A percentile compares a stretch with the other conserved stretches of the same genome.
phyloP scores from a whole-genome alignment of 2,329 filamentous ascomycete species.

The Cercospora zeina region DNA sequence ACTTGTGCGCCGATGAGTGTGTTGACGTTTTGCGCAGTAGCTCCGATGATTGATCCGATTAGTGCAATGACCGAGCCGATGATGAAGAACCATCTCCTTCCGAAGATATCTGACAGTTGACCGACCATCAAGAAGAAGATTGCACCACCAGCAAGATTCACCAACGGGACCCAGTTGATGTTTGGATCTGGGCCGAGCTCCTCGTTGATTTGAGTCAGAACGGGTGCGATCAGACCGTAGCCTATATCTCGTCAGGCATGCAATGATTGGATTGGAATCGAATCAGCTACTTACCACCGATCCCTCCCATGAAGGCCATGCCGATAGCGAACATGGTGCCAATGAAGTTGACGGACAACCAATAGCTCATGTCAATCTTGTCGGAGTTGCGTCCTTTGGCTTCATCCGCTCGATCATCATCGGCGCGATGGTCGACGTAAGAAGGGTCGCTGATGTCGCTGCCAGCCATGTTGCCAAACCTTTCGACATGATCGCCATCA shows the following conservation, averaged over 20 bases:
- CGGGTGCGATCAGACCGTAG: conserved; percentile 32
- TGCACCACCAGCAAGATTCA: conserved; percentile 41
- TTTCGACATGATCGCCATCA: conserved; percentile 24
- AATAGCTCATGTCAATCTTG: conserved; percentile 32
- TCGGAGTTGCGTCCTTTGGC: conserved; percentile 31
- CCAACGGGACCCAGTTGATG: conserved; percentile 44
- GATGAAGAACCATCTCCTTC: conserved; percentile 43
- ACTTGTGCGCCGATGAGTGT: conserved; percentile 35
- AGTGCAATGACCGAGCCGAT: conserved; percentile 39
- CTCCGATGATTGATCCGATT: conserved; percentile 43
- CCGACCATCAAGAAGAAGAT: conserved; percentile 44
- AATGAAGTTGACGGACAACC: conserved; percentile 33
- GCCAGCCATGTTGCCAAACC: conserved; percentile 5
- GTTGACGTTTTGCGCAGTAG: conserved; percentile 32
- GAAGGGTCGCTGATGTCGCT: conserved; percentile 17
- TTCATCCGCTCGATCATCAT: conserved; percentile 32
- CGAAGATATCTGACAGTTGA: conserved; percentile 44
- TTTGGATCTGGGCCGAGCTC: conserved; percentile 44
- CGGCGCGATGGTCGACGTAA: conserved; percentile 29
- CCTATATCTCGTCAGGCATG: conserved; percentile 18
- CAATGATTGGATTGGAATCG: background rate
- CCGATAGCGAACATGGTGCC: conserved; percentile 33
- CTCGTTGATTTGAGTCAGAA: conserved; percentile 39
- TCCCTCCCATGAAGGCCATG: conserved; percentile 34
- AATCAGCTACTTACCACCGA: conserved; percentile 28